These are phyloP conservation scores for Cyanophora paradoxa DNA, from an alignment of 78 protist genomes.

Conservation along the genomic window DNA sequence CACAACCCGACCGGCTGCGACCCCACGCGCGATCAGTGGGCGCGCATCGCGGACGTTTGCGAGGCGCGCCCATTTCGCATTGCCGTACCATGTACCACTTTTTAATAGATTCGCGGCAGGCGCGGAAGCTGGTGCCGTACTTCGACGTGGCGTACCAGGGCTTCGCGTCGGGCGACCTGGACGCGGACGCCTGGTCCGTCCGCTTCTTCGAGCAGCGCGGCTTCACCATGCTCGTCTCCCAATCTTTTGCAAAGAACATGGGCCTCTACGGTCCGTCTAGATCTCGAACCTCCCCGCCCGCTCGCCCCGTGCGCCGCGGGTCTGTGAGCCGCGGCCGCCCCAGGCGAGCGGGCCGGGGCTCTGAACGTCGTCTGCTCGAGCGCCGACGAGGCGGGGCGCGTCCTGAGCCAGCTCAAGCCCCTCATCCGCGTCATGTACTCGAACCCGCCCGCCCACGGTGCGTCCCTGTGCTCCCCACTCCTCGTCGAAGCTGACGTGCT, in stretches of 20 bases:
- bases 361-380: conserved; percentile 28
- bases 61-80: no score
- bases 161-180: conserved; percentile 92
- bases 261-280: conserved; percentile 85
- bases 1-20: conserved; percentile 99
- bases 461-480: no score
- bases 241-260: conserved; percentile 94
- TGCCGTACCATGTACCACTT: no score
- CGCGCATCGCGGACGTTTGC: conserved; percentile 47
- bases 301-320: no score
- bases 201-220: conserved; percentile 42
- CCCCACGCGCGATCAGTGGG: conserved; percentile 92
- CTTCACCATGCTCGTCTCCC: conserved; percentile 1
- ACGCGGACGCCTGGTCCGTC: conserved; percentile 75
- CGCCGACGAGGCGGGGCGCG: conserved; percentile 27
- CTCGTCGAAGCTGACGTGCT: no score
- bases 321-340: not conserved
- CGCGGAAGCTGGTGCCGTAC: conserved; percentile 46
- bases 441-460: conserved; percentile 92
- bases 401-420: conserved; percentile 75
- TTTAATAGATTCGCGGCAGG: no score
- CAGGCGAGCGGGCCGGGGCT: conserved; percentile 68
- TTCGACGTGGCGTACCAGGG: conserved; percentile 98
- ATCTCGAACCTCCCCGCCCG: not conserved
- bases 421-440: conserved; percentile 76